Percentiles rank a stretch among this genome's conserved stretches.
phyloP scores from a whole-genome alignment of 441 rosid species.

The Brassica hybrid region DNA sequence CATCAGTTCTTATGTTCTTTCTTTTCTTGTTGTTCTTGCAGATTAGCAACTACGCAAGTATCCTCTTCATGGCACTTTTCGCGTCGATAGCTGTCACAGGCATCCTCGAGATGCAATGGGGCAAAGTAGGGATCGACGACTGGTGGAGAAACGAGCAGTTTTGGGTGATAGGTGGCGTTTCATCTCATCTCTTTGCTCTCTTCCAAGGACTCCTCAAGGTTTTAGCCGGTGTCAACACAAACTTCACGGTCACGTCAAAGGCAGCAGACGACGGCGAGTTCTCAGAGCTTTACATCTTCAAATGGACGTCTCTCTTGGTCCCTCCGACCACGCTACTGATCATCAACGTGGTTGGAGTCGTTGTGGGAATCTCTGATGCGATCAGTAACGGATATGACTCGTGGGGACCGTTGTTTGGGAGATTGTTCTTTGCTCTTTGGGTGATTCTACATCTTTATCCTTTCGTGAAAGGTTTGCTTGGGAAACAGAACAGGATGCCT shows the following conservation, averaged over 20 bases:
- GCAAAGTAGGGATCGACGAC: constrained; percentile 69
- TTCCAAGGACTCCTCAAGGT: constrained; percentile 77
- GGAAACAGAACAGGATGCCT: constrained; percentile 66
- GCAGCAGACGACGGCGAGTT: constrained; percentile 73
- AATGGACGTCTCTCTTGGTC: constrained; percentile 71
- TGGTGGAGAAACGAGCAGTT: constrained; percentile 94
- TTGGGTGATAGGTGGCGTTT: constrained; percentile 83
- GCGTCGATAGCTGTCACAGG: constrained; percentile 67
- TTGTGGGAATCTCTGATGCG: constrained; percentile 68
- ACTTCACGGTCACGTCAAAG: constrained; percentile 77
- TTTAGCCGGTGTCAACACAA: constrained; percentile 68
- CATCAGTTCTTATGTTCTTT: neutral
- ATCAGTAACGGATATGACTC: constrained; percentile 75
- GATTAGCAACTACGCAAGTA: constrained; percentile 74
- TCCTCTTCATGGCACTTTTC: constrained; percentile 65
- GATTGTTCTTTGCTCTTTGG: constrained; percentile 74
- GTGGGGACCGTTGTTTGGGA: constrained; percentile 76
- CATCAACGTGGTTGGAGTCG: constrained; percentile 62
- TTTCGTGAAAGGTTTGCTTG: constrained; percentile 73
- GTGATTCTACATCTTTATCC: constrained; percentile 74
- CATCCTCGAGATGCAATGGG: constrained; percentile 79
- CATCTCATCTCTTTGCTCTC: constrained; percentile 74
- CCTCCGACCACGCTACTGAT: constrained; percentile 69
- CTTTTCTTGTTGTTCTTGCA: constrained; percentile 38
- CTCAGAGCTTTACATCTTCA: constrained; percentile 75